phyloP scores from a whole-genome alignment of 2,329 filamentous ascomycete genomes.

The Cladophialophora bantiana region DNA sequence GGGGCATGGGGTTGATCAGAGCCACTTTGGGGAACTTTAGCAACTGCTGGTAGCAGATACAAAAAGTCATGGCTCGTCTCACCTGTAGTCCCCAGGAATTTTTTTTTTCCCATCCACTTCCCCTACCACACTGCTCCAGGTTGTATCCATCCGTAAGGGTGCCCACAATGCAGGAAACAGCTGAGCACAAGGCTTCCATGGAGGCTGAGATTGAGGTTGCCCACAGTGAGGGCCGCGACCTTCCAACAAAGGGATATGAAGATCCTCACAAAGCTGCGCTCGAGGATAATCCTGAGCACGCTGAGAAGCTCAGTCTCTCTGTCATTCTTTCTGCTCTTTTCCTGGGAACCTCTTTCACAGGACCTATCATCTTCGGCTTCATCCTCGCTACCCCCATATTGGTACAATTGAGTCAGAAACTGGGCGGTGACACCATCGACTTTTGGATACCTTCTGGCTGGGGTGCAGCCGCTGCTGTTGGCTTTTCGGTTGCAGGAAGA shows the following conservation, averaged over 20 bases:
- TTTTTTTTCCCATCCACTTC: slow-evolving; percentile 11
- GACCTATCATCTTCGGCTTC: slow-evolving; percentile 35
- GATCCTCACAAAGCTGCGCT: slow-evolving; percentile 35
- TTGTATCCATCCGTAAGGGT: neutral
- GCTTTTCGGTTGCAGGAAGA: slow-evolving; percentile 32
- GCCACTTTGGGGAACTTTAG: slow-evolving; percentile 17
- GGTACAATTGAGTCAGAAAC: slow-evolving; percentile 31
- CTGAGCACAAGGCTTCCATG: slow-evolving; percentile 25
- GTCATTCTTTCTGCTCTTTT: slow-evolving; percentile 34
- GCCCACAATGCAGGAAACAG: slow-evolving; percentile 26
- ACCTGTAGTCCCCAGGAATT: slow-evolving; percentile 14
- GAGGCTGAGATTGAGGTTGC: slow-evolving; percentile 31
- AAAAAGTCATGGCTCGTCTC: slow-evolving; percentile 21
- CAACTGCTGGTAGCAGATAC: slow-evolving; percentile 10
- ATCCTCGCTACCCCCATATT: slow-evolving; percentile 33
- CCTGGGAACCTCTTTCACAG: slow-evolving; percentile 33
- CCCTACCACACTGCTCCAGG: slow-evolving; percentile 6
- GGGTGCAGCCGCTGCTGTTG: slow-evolving; percentile 32
- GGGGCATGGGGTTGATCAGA: slow-evolving; percentile 16
- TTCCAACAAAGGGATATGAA: slow-evolving; percentile 28
- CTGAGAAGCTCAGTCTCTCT: slow-evolving; percentile 31
- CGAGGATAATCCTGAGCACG: slow-evolving; percentile 32
- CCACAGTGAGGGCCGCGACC: slow-evolving; percentile 23
- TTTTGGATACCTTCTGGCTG: slow-evolving; percentile 35
- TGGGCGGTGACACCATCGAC: slow-evolving; percentile 31